These are phyloP conservation scores for Penicillium glabrum DNA, from an alignment of 2,329 filamentous ascomycete genomes.

Conservation along the genomic window DNA sequence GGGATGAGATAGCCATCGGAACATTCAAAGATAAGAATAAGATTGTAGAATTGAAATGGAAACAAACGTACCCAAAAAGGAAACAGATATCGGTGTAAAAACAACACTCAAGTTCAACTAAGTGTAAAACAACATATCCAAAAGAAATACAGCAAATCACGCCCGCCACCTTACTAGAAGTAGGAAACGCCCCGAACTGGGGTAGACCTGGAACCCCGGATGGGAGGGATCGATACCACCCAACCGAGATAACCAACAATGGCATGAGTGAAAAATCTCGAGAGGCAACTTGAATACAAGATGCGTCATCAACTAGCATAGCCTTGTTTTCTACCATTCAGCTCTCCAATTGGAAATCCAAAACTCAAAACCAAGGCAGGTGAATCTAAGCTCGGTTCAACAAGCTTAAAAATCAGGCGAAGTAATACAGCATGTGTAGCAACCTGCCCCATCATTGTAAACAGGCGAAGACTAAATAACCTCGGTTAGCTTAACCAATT, in stretches of 20 bases:
- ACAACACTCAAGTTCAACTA: background rate
- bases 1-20: background rate
- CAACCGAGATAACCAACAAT: background rate
- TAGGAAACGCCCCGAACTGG: background rate
- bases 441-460: background rate
- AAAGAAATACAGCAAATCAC: background rate
- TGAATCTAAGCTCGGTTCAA: background rate
- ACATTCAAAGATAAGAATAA: background rate
- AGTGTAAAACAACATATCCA: background rate
- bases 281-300: background rate
- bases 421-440: constrained; percentile 12
- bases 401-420: constrained; percentile 7
- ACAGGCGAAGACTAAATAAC: constrained; percentile 6
- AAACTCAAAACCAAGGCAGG: background rate
- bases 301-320: background rate
- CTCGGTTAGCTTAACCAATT: background rate
- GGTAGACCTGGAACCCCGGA: background rate
- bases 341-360: background rate
- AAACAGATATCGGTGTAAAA: background rate
- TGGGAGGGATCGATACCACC: background rate
- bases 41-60: background rate
- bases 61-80: background rate
- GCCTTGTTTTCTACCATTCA: background rate
- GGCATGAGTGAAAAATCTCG: background rate
- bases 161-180: background rate